These are phyloP conservation scores for Rosa persica DNA, from an alignment of 306 rosid species.

Conservation along the genomic window DNA sequence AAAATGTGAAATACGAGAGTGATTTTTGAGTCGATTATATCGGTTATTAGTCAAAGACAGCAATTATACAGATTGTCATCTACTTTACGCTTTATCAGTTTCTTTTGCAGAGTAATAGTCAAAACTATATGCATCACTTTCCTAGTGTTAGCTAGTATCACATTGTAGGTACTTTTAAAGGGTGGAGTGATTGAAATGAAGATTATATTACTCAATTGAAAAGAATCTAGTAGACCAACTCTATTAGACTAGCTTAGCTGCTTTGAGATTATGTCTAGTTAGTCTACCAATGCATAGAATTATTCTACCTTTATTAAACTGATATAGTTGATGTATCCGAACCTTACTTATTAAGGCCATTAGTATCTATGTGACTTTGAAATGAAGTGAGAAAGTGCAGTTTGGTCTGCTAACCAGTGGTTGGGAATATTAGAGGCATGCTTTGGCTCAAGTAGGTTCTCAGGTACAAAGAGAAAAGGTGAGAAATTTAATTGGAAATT, in stretches of 20 bases:
- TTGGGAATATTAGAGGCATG: constrained; percentile 11
- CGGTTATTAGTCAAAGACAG: background rate
- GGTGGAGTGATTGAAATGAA: too few relatives aligned
- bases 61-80: background rate
- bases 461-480: constrained; percentile 16
- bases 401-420: background rate
- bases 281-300: too few relatives aligned
- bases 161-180: background rate
- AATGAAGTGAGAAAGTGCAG: constrained; percentile 3
- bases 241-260: too few relatives aligned
- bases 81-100: background rate
- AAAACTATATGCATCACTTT: background rate
- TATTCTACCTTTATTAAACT: too few relatives aligned
- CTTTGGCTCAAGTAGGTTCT: constrained; percentile 15
- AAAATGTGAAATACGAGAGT: background rate
- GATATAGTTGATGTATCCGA: too few relatives aligned
- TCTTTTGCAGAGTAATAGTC: background rate
- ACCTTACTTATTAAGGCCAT: background rate
- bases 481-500: too few relatives aligned
- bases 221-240: too few relatives aligned
- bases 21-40: background rate
- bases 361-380: background rate
- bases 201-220: too few relatives aligned
- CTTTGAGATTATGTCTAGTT: too few relatives aligned
- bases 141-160: background rate